Base-by-base conservation (phyloP, 2,329 filamentous ascomycete species). In the Aspergillus pseudoglaucus region DNA sequence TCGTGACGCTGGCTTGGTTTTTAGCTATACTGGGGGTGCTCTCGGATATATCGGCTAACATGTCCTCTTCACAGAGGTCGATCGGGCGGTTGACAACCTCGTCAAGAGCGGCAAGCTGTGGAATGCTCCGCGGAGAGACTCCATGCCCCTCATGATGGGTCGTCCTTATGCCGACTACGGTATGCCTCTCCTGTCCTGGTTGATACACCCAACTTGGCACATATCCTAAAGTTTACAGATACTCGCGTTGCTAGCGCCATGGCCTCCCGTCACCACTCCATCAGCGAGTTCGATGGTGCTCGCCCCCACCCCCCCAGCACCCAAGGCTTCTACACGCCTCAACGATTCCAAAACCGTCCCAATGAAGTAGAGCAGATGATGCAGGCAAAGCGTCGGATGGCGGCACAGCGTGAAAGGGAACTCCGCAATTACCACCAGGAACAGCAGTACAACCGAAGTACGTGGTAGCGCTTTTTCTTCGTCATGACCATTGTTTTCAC, bases 361-460 rank as follows among this genome's bases (percentile, higher is more conserved):
- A 90, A 80, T 78, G 93, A 97, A 77, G 88, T 90, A 71, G 93
- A 97, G 76, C 90, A 96, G 76, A 89, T 96, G 83, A 88, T 95
- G 80, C 93, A 97, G 83, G 90, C 90, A 64, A 97, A 97, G 82
- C 89, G 93, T 77, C 87, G 91, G 79, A 94, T 97, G 88, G 93
- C 93, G 66, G 93, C 93, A 71, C 93, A 97, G 77, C 88, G 93
- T 74, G 93, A 98, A 80, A 88, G 91, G 74, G 93, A 98, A 78
- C 85, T 98, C 73, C 89, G 93, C 74, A 98, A 97, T 76, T 95
- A 97, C 76, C 93, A 98, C 77, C 94, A 96, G 76, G 93, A 98
- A 82, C 93, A 98, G 82, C 93, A 98, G 83, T 97, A 95, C 77
- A 95, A 97, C 80, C 85, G 91, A 88, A 96, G 93, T 97, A 75